A percentile compares a stretch with the other conserved stretches of the same genome.
Conservation (phyloP, 1,284 basidiomycete species). For the Chiua sp. region DNA sequence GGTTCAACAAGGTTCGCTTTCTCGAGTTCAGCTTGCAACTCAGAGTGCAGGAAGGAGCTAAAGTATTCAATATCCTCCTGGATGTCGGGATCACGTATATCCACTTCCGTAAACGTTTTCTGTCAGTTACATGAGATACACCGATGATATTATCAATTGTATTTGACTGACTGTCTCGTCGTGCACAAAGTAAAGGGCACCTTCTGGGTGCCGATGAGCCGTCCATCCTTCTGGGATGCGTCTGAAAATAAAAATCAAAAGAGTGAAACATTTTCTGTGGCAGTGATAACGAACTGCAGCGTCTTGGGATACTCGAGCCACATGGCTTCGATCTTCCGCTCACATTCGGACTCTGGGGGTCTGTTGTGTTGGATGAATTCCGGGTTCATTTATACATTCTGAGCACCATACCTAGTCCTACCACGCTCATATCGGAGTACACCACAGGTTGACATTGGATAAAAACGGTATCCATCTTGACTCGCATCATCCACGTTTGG, state of each 20-base stretch:
- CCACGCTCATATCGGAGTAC: conserved; percentile 22
- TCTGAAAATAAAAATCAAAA: conserved; percentile 12
- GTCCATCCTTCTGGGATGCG: conserved; percentile 29
- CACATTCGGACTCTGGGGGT: not conserved
- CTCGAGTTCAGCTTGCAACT: conserved; percentile 16
- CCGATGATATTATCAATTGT: not conserved
- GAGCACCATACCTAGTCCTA: conserved; percentile 17
- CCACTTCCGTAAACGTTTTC: conserved; percentile 39
- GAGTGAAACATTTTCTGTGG: not conserved
- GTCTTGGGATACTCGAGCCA: conserved; percentile 19
- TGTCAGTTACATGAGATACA: conserved; percentile 12
- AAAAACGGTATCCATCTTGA: conserved; percentile 8
- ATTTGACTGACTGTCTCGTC: conserved; percentile 28
- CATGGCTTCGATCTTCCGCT: conserved; percentile 25
- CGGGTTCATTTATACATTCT: not conserved
- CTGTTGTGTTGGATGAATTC: conserved; percentile 18
- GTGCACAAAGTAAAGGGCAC: conserved; percentile 36
- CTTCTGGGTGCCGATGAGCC: conserved; percentile 35
- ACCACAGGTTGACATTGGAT: conserved; percentile 20
- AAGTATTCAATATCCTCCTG: conserved; percentile 31
- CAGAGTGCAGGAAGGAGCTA: conserved; percentile 12
- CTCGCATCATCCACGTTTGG: conserved; percentile 17
- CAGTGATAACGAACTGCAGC: conserved; percentile 19
- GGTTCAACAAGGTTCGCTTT: not conserved
- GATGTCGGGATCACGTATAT: conserved; percentile 24